A percentile compares a stretch with the other conserved stretches of the same genome.
Conservation (phyloP, 1,139 yeast genomes). For the Blastobotrys ciferrii region DNA sequence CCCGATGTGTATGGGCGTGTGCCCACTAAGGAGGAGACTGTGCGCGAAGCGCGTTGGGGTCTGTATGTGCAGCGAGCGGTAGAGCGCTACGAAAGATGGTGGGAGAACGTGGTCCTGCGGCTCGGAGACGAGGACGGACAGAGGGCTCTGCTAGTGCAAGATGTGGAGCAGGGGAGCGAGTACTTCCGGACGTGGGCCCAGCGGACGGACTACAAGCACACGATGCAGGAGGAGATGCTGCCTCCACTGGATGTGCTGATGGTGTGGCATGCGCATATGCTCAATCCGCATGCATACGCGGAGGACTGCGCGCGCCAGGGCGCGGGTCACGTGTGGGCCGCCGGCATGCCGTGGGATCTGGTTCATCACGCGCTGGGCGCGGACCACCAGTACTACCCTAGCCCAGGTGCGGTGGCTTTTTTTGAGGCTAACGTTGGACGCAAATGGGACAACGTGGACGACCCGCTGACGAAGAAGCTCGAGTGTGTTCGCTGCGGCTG, state of each 20-base stretch:
- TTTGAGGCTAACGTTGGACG: constrained; percentile 15
- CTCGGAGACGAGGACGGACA: constrained; percentile 6
- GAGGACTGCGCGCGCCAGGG: constrained; percentile 37
- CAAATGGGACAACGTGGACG: constrained; percentile 20
- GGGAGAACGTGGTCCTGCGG: constrained; percentile 19
- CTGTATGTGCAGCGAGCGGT: constrained; percentile 37
- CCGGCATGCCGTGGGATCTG: constrained; percentile 36
- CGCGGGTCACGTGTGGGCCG: constrained; percentile 30
- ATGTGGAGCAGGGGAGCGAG: constrained; percentile 3
- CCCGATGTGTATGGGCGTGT: constrained; percentile 3
- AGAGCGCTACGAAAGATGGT: constrained; percentile 36
- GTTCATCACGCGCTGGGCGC: constrained; percentile 32
- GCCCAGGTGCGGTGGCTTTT: constrained; percentile 12
- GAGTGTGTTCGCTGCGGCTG: constrained; percentile 14
- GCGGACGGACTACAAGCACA: constrained; percentile 6
- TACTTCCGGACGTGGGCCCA: constrained; percentile 7
- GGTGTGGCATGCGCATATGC: constrained; percentile 44
- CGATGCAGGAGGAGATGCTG: constrained; percentile 19
- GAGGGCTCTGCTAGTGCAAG: neutral
- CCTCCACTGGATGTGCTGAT: constrained; percentile 44
- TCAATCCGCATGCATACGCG: constrained; percentile 37
- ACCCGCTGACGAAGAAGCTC: constrained; percentile 10
- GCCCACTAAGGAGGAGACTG: neutral
- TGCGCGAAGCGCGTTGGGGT: constrained; percentile 35
- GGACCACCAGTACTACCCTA: constrained; percentile 31